Evolutionary conservation across 2,329 filamentous ascomycete species (phyloP).

Genomic region (Exophiala viscosa): DNA sequence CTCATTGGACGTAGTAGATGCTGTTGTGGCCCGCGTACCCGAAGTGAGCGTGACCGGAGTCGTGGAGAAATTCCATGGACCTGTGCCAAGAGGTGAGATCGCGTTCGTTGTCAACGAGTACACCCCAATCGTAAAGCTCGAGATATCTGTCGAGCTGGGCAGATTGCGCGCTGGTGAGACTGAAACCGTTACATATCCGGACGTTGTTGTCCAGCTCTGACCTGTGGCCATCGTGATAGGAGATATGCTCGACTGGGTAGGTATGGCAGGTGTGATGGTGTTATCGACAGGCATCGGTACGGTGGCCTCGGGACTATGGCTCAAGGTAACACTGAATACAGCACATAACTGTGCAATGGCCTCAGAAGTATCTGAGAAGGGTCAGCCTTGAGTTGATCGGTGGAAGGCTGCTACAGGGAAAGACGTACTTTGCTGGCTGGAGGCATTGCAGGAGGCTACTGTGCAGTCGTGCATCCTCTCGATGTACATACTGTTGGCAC

Average conservation of each 20-base stretch:
- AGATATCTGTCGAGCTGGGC: no score
- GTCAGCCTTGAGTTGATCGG: not conserved
- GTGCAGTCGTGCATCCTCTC: conserved; percentile 25
- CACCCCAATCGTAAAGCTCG: no score
- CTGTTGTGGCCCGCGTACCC: conserved; percentile 5
- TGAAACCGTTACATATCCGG: conserved; percentile 1
- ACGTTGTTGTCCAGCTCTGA: conserved; percentile 3
- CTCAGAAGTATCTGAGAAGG: conserved; percentile 18
- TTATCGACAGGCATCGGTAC: conserved; percentile 13
- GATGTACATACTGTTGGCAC: conserved; percentile 22
- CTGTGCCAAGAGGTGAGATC: no score
- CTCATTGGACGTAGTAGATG: conserved; percentile 6
- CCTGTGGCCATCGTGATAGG: conserved; percentile 6
- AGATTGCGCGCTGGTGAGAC: not conserved
- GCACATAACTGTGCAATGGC: conserved; percentile 25
- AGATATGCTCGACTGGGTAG: conserved; percentile 18
- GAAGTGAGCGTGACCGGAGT: not conserved
- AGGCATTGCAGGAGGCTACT: conserved; percentile 18
- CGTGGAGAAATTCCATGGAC: no score
- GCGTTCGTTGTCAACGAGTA: no score
- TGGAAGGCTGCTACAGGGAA: not conserved
- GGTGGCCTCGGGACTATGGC: conserved; percentile 25
- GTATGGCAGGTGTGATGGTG: conserved; percentile 21
- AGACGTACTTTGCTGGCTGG: conserved; percentile 23
- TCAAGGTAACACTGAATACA: conserved; percentile 20